Evolutionary conservation across 768 basidiomycete species (phyloP), one percentile per base, ranked within the genome.

Genomic region (Steccherinum ochraceum): DNA sequence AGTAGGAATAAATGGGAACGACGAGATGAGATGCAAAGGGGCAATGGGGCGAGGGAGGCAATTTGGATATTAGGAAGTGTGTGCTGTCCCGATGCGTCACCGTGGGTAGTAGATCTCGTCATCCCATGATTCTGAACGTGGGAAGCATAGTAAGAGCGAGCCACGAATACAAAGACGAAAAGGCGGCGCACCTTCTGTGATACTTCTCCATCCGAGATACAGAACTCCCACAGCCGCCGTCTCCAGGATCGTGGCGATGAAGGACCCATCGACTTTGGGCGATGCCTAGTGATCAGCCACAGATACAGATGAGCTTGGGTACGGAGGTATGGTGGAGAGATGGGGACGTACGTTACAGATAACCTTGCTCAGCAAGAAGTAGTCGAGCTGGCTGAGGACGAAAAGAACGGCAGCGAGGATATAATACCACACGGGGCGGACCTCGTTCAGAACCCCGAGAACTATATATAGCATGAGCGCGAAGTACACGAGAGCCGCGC

Each of bases 111-210:
- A 78, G 12, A 62, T 53, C 27, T 78, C 73, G 35, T 76, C 72
- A 54, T 74, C 76, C 78, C 78, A 80, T 26, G 63, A 61, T 26
- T 71, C 70, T 71, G 59, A 45, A 26, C 47, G 2, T 24, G 16
- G 7, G 7, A 19, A 2, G 43, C 11, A 24, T 57, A 10, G 13
- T 4, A 12, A 2, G 21, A 49, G 12, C 5, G 20, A 18, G 26
- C 47, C 10, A 10, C 5, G n/a, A 11, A 24, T n/a, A 2, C 46
- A 47, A 0, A 12, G 48, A 1, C 19, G 25, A 4, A 40, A 20
- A 43, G n/a, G 70, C 78, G 46, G 52, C n/a, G n/a, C n/a, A 84
- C 89, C 89, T 81, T 94, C 92, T 16, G 92, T 93, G 51, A 93
- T 90, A 64, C 84, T 84, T 66, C 74, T 74, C 93, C 93, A 95